A percentile compares a stretch with the other conserved stretches of the same genome.
These are phyloP conservation scores for Boletellus deceptivus DNA, from an alignment of 1,284 basidiomycete genomes.

Conservation along the genomic window DNA sequence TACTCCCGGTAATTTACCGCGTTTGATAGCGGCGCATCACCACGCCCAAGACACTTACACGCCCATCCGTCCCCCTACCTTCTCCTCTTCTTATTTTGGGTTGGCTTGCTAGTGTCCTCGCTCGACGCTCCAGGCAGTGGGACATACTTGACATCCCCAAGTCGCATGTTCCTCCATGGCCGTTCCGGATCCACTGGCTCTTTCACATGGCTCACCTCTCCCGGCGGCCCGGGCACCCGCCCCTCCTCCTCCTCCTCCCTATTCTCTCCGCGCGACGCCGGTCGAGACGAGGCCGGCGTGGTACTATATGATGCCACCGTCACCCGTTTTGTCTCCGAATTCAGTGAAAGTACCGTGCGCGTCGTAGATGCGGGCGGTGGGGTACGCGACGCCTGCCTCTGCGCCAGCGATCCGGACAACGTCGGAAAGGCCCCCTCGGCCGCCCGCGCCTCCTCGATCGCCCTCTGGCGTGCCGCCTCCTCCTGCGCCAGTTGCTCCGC, in stretches of 20 bases:
- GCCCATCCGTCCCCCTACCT: not conserved
- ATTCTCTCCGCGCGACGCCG: conserved; percentile 36
- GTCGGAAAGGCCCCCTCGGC: conserved; percentile 64
- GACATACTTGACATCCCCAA: conserved; percentile 40
- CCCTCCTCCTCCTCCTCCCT: conserved; percentile 35
- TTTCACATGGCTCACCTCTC: conserved; percentile 36
- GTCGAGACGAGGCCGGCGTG: conserved; percentile 34
- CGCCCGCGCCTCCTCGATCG: conserved; percentile 44
- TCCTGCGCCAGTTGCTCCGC: conserved; percentile 45
- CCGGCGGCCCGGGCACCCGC: conserved; percentile 44
- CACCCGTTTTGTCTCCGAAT: conserved; percentile 49
- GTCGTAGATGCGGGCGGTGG: conserved; percentile 37
- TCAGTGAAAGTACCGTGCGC: conserved; percentile 62
- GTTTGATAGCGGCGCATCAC: too few relatives aligned
- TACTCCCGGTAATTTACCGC: too few relatives aligned
- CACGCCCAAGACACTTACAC: too few relatives aligned
- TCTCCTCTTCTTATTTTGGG: conserved; percentile 1
- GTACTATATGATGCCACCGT: conserved; percentile 50
- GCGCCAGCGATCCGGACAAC: conserved; percentile 33
- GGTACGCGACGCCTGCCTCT: conserved; percentile 17
- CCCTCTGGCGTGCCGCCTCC: conserved; percentile 45
- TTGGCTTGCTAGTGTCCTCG: not conserved
- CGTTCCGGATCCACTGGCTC: conserved; percentile 32
- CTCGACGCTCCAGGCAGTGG: conserved; percentile 22
- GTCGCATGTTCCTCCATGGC: conserved; percentile 50